Conservation (phyloP, 2,329 filamentous ascomycete species). For the Ploettnerulaceae sp. region DNA sequence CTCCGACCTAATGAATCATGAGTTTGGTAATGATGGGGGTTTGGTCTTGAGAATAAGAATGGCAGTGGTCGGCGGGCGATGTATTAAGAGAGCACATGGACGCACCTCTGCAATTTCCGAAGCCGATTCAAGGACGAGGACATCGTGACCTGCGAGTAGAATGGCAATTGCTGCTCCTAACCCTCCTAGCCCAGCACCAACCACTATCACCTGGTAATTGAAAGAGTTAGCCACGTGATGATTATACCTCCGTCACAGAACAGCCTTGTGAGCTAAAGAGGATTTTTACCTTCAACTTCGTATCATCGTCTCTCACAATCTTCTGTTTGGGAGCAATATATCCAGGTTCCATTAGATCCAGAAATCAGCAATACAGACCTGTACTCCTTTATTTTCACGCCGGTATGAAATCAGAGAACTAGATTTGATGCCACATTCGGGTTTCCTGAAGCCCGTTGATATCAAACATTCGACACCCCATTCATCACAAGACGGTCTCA, state of each 20-base stretch:
- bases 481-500: too few species aligned
- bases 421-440: too few species aligned
- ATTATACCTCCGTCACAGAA: not conserved
- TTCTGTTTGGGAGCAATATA: constrained; percentile 16
- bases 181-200: constrained; percentile 53
- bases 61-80: too few species aligned
- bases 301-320: constrained; percentile 16
- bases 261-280: not conserved
- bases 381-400: too few species aligned
- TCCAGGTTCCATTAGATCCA: not conserved
- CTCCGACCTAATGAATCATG: constrained; percentile 38
- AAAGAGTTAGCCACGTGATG: not conserved
- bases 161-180: constrained; percentile 38
- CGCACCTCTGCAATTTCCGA: constrained; percentile 40
- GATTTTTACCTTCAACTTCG: constrained; percentile 20
- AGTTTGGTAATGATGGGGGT: constrained; percentile 42
- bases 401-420: too few species aligned
- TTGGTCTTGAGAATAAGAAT: too few species aligned
- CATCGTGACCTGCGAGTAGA: constrained; percentile 34
- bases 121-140: constrained; percentile 40
- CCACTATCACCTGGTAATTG: constrained; percentile 39
- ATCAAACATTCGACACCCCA: too few species aligned
- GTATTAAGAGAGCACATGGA: too few species aligned
- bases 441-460: too few species aligned
- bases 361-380: too few species aligned